Conservation (phyloP, 345 rosid genomes). For the Aquilaria sinensis region DNA sequence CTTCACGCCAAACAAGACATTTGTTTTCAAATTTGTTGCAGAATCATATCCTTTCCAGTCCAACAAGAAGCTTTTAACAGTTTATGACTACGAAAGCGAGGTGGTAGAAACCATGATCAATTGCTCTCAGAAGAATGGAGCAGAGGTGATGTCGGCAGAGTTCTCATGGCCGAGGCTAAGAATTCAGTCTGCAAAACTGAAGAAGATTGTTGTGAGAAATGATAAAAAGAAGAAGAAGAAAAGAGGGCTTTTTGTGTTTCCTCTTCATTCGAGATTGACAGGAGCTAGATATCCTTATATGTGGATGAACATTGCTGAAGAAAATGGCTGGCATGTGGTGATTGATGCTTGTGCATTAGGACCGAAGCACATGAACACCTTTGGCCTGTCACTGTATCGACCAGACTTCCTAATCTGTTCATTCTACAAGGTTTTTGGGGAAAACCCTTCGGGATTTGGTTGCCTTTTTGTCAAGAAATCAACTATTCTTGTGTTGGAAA, state of each 20-base stretch:
- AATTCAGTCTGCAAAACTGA: conserved; percentile 60
- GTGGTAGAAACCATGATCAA: conserved; percentile 65
- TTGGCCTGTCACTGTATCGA: conserved; percentile 75
- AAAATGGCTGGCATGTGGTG: conserved; percentile 87
- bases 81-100: conserved; percentile 86
- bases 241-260: conserved; percentile 82
- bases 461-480: conserved; percentile 92
- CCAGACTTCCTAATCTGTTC: conserved; percentile 89
- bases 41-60: conserved; percentile 82
- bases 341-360: conserved; percentile 91
- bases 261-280: conserved; percentile 78
- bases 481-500: conserved; percentile 42
- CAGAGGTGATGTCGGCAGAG: conserved; percentile 62
- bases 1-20: conserved; percentile 78
- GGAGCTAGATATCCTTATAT: conserved; percentile 88
- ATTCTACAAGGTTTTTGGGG: conserved; percentile 89
- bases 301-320: conserved; percentile 87
- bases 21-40: conserved; percentile 87
- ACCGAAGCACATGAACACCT: conserved; percentile 94
- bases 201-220: conserved; percentile 49
- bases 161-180: conserved; percentile 85
- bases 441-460: conserved; percentile 90
- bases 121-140: conserved; percentile 71
- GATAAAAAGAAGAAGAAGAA: conserved; percentile 38
- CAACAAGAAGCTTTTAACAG: conserved; percentile 55